Evolutionary conservation across 768 basidiomycete species (phyloP).

Genomic region (Mycena chlorophos): DNA sequence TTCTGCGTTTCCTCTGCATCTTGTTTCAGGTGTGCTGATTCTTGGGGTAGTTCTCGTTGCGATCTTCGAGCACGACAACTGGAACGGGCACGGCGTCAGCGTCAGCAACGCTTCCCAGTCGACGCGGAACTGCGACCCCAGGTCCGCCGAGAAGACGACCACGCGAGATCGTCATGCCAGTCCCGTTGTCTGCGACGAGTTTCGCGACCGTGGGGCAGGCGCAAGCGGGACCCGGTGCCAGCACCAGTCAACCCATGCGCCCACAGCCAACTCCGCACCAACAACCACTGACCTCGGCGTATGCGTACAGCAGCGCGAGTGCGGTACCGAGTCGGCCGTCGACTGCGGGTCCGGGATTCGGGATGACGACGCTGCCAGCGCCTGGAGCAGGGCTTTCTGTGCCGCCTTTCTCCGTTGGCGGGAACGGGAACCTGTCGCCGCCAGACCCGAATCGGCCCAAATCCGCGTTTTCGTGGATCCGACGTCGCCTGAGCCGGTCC

Average conservation of each 20-base stretch:
- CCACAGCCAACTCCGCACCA: not conserved
- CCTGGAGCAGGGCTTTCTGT: not conserved
- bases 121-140: conserved; percentile 7
- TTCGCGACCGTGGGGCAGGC: not conserved
- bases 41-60: not conserved
- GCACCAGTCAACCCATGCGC: not conserved
- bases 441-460: conserved; percentile 12
- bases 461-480: conserved; percentile 24
- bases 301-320: not conserved
- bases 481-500: conserved; percentile 31
- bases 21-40: conserved; percentile 1
- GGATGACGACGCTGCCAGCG: not conserved
- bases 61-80: conserved; percentile 1
- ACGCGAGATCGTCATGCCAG: conserved; percentile 32
- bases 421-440: not conserved
- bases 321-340: not conserved
- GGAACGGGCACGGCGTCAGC: no score
- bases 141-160: conserved; percentile 24
- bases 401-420: not conserved
- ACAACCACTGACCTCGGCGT: not conserved
- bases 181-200: conserved; percentile 19
- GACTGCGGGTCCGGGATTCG: not conserved
- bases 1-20: conserved; percentile 8
- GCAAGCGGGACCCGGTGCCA: not conserved
- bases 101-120: no score